A percentile compares a stretch with the other conserved stretches of the same genome.
Evolutionary conservation across 768 basidiomycete genomes (phyloP).

Genomic region (Daedaleopsis sinensis): DNA sequence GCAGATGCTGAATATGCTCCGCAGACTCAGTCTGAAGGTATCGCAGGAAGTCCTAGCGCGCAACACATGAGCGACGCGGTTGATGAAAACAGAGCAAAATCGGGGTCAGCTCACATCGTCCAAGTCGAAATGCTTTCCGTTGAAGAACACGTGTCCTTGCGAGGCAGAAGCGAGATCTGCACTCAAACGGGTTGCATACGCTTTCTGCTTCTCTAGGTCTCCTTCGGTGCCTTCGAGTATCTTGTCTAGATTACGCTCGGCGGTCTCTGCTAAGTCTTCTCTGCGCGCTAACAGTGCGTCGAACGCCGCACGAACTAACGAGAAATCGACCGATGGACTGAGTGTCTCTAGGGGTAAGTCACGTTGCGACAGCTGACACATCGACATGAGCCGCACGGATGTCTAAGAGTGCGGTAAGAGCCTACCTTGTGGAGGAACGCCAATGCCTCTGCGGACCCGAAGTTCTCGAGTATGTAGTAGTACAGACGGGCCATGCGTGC

Average conservation of each 20-base stretch:
- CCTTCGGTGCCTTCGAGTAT: slow-evolving; percentile 39
- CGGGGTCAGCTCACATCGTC: slow-evolving; percentile 56
- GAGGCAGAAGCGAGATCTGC: slow-evolving; percentile 41
- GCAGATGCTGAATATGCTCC: slow-evolving; percentile 66
- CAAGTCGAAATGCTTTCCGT: slow-evolving; percentile 78
- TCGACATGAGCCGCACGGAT: not conserved
- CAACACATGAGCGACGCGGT: not conserved
- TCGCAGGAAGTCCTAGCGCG: slow-evolving; percentile 62
- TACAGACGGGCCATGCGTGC: slow-evolving; percentile 73
- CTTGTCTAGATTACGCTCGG: slow-evolving; percentile 39
- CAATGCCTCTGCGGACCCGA: slow-evolving; percentile 66
- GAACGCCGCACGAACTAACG: slow-evolving; percentile 43
- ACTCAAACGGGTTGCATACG: slow-evolving; percentile 63
- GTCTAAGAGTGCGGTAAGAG: not conserved
- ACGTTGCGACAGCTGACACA: slow-evolving; percentile 41
- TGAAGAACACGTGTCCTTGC: slow-evolving; percentile 79
- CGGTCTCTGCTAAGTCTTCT: slow-evolving; percentile 22
- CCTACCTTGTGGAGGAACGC: slow-evolving; percentile 46
- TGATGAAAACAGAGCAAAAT: too few relatives aligned
- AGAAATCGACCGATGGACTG: slow-evolving; percentile 45
- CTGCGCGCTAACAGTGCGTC: slow-evolving; percentile 37
- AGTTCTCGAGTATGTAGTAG: slow-evolving; percentile 63
- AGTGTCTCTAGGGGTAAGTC: slow-evolving; percentile 35
- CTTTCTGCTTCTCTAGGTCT: slow-evolving; percentile 42
- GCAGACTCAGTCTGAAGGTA: slow-evolving; percentile 61